phyloP scores from a whole-genome alignment of 768 basidiomycete species.

The Trametes villosa region DNA sequence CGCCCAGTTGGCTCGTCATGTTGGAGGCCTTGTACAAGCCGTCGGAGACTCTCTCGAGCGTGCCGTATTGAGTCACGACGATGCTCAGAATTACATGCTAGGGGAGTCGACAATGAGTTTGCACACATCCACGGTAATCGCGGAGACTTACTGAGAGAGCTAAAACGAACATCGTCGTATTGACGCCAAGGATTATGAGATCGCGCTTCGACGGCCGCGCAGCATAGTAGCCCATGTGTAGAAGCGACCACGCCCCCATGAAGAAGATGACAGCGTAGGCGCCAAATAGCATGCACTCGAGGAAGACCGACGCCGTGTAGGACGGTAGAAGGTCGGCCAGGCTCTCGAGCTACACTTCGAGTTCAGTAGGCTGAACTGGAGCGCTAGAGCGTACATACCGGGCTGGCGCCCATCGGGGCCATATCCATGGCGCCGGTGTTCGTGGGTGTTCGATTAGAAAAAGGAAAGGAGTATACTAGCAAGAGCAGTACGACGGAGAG shows the following conservation, averaged over 20 bases:
- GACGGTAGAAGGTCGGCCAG: neutral
- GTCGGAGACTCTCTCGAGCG: neutral
- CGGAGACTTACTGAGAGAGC: neutral
- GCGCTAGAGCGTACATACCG: neutral
- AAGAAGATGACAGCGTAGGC: conserved; percentile 1
- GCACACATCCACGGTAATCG: neutral
- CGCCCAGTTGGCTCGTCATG: neutral
- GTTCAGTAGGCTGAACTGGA: neutral
- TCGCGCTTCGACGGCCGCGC: neutral
- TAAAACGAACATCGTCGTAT: neutral
- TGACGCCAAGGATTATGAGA: neutral
- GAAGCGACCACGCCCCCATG: neutral
- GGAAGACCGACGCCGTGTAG: neutral
- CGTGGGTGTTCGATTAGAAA: no score
- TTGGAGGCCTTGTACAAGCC: neutral
- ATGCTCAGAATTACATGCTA: conserved; percentile 7
- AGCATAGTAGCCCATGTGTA: neutral
- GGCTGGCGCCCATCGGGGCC: neutral
- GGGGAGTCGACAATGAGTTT: neutral
- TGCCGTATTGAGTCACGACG: neutral
- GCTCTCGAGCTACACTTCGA: neutral
- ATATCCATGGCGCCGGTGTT: neutral
- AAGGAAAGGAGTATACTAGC: no score
- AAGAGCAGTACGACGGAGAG: no score
- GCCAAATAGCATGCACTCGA: conserved; percentile 10